Evolutionary conservation across 78 protist genomes (phyloP), one percentile per base, ranked within the genome.

Genomic region (Tieghemostelium lacteum): DNA sequence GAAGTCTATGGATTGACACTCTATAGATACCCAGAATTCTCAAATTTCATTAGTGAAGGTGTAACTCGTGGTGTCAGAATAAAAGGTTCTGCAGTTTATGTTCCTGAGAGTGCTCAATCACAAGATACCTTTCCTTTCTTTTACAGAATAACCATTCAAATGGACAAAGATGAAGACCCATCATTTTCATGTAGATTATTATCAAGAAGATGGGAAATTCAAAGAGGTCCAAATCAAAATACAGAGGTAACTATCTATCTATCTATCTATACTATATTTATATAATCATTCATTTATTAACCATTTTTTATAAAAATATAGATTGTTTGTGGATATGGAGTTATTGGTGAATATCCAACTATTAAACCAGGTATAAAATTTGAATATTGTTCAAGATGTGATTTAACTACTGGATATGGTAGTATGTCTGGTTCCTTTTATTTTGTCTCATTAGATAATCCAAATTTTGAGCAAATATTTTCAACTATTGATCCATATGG

Each of bases 111-210:
- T 8, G 7, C 61, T 19, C 17, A 8, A n/a, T n/a, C 37, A 24
- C 24, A 3, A 12, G 14, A 66, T 4, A 12, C 12, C 20, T 40
- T 66, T 3, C 24, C 67, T 1, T 77, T 77, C 39, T 77, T 54
- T 29, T 77, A 77, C 36, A 28, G 88, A 26, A 54, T 77, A 0
- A 52, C 88, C 12, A 66, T 77, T 2, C 65, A 57, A 20, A 77
- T 77, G 88, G 88, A 77, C 31, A 34, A 42, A 50, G 66, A 65
- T 37, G 88, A 77, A 28, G 88, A 77, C 26, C 55, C 42, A 77
- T 40, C 26, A 0, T 31, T 34, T 14, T 66, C 88, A 20, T 42
- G 66, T 49, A 34, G 29, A 52, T 42, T 77, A 31, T 24, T 55
- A 1, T 3, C 50, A 22, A 31, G 88, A 16, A 54, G 52, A 31